Conservation (phyloP, 176 grass and related monocot species). For the Ampelocalamus luodianensis region DNA sequence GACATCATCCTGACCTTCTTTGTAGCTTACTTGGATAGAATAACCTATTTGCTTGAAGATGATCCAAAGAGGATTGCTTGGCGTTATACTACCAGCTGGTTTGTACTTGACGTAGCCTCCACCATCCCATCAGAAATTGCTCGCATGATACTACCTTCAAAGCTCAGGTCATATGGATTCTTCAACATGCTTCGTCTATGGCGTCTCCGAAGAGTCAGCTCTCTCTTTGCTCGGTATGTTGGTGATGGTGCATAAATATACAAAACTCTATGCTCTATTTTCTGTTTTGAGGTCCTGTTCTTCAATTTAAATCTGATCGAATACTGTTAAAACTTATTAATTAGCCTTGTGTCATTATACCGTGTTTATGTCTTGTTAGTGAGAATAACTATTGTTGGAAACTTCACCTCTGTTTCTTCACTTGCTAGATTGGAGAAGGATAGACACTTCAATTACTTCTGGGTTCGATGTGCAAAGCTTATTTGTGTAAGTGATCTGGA, state of each 20-base stretch:
- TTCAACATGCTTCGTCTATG: constrained; percentile 97
- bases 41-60: constrained; percentile 70
- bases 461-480: constrained; percentile 96
- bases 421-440: constrained; percentile 87
- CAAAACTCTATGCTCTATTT: background rate
- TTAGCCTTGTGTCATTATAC: background rate
- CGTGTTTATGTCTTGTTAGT: background rate
- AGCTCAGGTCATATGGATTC: constrained; percentile 80
- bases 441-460: constrained; percentile 94
- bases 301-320: constrained; percentile 8
- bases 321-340: constrained; percentile 1
- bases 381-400: background rate
- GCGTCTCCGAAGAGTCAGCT: constrained; percentile 96
- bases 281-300: background rate
- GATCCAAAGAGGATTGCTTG: constrained; percentile 68
- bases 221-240: constrained; percentile 86
- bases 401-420: constrained; percentile 27
- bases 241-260: background rate
- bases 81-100: constrained; percentile 79
- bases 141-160: constrained; percentile 63
- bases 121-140: constrained; percentile 80
- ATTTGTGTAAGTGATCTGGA: constrained; percentile 70
- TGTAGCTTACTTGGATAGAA: constrained; percentile 83
- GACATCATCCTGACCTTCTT: constrained; percentile 97
- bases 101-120: constrained; percentile 79